Evolutionary conservation across 495 filamentous ascomycete species (phyloP), one percentile per base, ranked within the genome.

Genomic region (Pseudomonodictys pantanalensis): DNA sequence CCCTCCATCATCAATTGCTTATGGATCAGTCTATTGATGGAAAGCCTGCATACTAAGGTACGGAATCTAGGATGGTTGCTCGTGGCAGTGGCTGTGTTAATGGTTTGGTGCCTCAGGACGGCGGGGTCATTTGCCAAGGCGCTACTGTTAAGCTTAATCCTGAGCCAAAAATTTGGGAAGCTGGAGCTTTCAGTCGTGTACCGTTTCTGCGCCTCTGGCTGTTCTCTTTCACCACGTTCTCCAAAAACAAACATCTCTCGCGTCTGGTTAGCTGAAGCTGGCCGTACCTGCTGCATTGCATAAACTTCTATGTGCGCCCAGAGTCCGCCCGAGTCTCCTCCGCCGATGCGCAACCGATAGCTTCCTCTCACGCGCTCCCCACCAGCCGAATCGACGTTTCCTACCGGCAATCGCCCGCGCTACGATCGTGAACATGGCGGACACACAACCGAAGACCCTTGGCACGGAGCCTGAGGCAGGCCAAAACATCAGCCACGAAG

Each of bases 401-500:
- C 17, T 28, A 41, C 59, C 52, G 56, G 44, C 62, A 10, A 25
- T 35, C 10, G 12, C 42, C 17, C n/a, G 15, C 41, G 2, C 53
- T 17, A 35, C 17, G 47, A 44, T 29, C 25, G 52, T 10, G 17
- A 25, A 6, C 1, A 22, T n/a, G 17, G n/a, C 33, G 6, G 41
- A 35, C 15, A 6, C n/a, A 1, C 4, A 18, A n/a, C 1, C 15
- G 5, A 30, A 52, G 33, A 50, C 8, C 26, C 62, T 69, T 15
- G 58, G 65, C 12, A 48, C 65, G n/a, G 1, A 26, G 0, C 73
- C 73, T 2, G 15, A 43, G 22, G 63, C 60, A 7, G 70, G 60
- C 12, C 74, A 75, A 52, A 42, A 38, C n/a, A 62, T 77, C 2
- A 32, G 41, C 17, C 74, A 83, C 57, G 67, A 77, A 49, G 83